Evolutionary conservation across 805 yeast genomes (phyloP), one percentile per base, ranked within the genome.

Genomic region (Metschnikowia reukaufii): DNA sequence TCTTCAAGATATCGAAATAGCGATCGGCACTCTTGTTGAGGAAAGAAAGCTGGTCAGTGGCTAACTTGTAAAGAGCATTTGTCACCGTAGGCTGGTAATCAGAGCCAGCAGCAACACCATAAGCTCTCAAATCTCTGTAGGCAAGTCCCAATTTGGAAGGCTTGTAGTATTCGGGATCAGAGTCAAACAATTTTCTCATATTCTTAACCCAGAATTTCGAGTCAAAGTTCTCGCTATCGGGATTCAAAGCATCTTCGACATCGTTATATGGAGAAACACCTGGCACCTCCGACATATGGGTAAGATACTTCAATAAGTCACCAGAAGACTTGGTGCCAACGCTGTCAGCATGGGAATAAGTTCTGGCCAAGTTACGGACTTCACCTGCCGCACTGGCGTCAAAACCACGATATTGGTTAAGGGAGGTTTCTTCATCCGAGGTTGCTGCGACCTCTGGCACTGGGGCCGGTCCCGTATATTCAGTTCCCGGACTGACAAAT

Each of bases 131-230:
- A 57, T 82, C 65, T 48, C 74, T 73, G 72, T 80, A 83, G 7
- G 80, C 79, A 49, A 84, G 64, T 18, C 87, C 86, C 53, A 84
- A 65, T 15, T 77, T 68, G 25, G 82, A 70, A 17, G 84, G 86
- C 58, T 78, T 81, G 60, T 79, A 84, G 64, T 79, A 80, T 19
- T 83, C 87, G 0, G 80, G 79, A 55, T 84, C 86, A 2, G 74
- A 59, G 30, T 72, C 73, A 53, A 67, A 63, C 48, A 84, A 58
- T 50, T 78, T 79, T 49, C 82, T 70, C 67, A 82, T 62, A 56
- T 84, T 84, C 58, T 81, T 81, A 45, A 84, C 82, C 90, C 90
- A 84, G 45, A 75, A 78, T 57, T 76, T 78, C 43, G 86, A 73
- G 54, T 77, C 75, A 60, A 84, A 84, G 6, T 74, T 59, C n/a